A percentile compares a stretch with the other conserved stretches of the same genome.
Conservation (phyloP, 768 basidiomycete species). For the Lentinus tigrinus region DNA sequence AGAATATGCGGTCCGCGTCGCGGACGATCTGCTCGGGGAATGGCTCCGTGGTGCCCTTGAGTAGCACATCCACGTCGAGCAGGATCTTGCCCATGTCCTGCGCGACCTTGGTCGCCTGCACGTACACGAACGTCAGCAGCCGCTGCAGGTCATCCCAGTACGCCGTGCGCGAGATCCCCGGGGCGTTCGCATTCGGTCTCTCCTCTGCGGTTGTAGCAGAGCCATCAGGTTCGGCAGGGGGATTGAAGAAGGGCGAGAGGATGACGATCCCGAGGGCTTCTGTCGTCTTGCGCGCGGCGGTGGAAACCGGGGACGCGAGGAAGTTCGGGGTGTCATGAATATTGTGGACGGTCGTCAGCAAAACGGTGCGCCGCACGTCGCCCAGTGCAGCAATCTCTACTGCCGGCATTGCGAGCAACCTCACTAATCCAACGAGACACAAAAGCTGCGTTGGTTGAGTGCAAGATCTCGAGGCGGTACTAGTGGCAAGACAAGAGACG, state of each 20-base stretch:
- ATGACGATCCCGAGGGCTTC: conserved; percentile 61
- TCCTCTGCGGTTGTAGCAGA: too few relatives aligned
- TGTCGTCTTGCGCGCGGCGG: conserved; percentile 46
- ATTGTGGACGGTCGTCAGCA: conserved; percentile 54
- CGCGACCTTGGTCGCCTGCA: conserved; percentile 77
- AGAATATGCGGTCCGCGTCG: conserved; percentile 34
- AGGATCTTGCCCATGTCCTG: conserved; percentile 66
- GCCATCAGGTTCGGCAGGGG: neutral
- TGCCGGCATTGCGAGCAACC: neutral
- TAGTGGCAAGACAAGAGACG: neutral
- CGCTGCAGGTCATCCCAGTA: conserved; percentile 70
- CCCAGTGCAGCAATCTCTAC: conserved; percentile 10
- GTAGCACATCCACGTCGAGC: conserved; percentile 75
- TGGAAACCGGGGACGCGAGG: conserved; percentile 52
- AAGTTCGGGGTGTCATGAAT: conserved; percentile 50
- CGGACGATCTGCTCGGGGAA: conserved; percentile 36
- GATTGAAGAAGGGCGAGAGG: conserved; percentile 55
- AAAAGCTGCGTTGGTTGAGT: neutral
- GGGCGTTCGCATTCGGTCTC: neutral
- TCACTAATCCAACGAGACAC: too few relatives aligned
- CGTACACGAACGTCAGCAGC: conserved; percentile 81
- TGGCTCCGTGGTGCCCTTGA: conserved; percentile 54
- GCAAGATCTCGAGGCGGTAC: too few relatives aligned
- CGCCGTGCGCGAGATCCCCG: conserved; percentile 38
- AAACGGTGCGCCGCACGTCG: conserved; percentile 30